phyloP scores from a whole-genome alignment of 768 basidiomycete species.

The Auricularia sp. region DNA sequence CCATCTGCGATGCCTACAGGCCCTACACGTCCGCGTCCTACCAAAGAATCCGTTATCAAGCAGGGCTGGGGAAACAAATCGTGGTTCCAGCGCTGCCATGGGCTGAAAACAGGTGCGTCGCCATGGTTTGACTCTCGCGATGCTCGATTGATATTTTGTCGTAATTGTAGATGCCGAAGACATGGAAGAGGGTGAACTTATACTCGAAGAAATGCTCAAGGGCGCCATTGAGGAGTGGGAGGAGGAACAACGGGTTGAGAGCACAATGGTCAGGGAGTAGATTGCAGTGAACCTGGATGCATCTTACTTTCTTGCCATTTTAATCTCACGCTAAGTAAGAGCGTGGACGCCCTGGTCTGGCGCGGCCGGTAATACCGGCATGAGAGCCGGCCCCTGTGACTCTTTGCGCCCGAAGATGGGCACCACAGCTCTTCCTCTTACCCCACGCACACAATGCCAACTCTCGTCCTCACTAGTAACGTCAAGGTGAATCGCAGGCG shows the following conservation, averaged over 20 bases:
- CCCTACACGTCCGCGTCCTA: background rate
- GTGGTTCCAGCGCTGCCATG: background rate
- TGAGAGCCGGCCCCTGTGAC: too few relatives aligned
- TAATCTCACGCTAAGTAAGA: too few relatives aligned
- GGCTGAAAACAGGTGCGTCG: background rate
- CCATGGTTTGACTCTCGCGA: background rate
- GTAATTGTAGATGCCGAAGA: background rate
- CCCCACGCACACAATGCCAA: conserved; percentile 22
- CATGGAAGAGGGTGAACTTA: background rate
- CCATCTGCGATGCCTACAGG: too few relatives aligned
- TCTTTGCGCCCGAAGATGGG: too few relatives aligned
- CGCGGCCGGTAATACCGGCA: too few relatives aligned
- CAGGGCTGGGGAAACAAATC: background rate
- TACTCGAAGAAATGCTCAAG: background rate
- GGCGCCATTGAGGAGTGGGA: background rate
- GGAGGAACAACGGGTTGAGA: background rate
- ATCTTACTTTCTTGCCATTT: too few relatives aligned
- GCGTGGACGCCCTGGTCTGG: too few relatives aligned
- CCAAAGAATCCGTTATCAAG: background rate
- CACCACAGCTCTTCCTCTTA: too few relatives aligned
- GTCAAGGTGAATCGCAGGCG: conserved; percentile 20
- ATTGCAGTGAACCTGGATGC: too few relatives aligned
- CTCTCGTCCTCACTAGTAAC: conserved; percentile 31
- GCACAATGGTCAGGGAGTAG: too few relatives aligned
- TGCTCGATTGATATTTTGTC: background rate